Percentiles rank a stretch among this genome's conserved stretches.
These are phyloP conservation scores for Sparassis latifolia DNA, from an alignment of 1,284 basidiomycete genomes.

Conservation along the genomic window DNA sequence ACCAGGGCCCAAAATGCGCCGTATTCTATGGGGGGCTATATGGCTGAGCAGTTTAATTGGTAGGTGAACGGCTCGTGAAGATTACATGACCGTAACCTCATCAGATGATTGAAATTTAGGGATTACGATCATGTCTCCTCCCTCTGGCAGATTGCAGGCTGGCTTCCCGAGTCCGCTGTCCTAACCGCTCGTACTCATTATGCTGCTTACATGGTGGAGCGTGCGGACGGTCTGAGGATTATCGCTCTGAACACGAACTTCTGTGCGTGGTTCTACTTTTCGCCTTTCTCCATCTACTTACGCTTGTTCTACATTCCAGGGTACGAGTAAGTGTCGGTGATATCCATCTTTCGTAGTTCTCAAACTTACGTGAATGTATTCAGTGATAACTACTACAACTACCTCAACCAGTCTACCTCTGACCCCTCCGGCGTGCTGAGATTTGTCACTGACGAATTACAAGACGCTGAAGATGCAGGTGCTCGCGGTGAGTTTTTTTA, in stretches of 20 bases:
- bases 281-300: no score
- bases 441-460: constrained; percentile 76
- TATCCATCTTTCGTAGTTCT: no score
- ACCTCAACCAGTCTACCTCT: constrained; percentile 65
- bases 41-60: constrained; percentile 63
- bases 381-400: constrained; percentile 70
- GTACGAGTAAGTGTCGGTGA: no score
- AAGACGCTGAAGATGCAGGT: constrained; percentile 66
- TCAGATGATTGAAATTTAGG: constrained; percentile 31
- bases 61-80: constrained; percentile 18
- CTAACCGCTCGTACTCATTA: constrained; percentile 64
- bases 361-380: no score
- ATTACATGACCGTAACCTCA: no score
- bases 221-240: constrained; percentile 61
- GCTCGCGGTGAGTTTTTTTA: constrained; percentile 43
- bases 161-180: constrained; percentile 54
- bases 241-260: constrained; percentile 77
- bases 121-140: constrained; percentile 68
- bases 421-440: constrained; percentile 73
- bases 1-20: constrained; percentile 59
- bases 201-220: constrained; percentile 67
- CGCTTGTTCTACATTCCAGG: no score
- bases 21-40: constrained; percentile 43
- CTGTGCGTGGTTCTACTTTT: constrained; percentile 35
- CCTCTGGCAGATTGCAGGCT: constrained; percentile 66